Conservation (phyloP, 176 grass and related monocot genomes). For the Oryza glumipatula region DNA sequence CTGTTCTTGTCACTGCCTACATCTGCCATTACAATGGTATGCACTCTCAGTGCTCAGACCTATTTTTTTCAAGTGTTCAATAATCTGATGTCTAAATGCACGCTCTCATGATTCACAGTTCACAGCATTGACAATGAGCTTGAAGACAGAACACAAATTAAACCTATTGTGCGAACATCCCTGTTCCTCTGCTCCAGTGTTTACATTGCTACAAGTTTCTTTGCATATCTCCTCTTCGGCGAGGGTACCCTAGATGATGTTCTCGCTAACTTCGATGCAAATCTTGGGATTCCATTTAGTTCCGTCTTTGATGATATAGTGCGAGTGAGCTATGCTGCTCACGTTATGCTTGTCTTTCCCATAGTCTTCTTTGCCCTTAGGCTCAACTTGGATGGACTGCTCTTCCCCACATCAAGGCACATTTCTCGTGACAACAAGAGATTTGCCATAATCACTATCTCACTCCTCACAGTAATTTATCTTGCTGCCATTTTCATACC, state of each 20-base stretch:
- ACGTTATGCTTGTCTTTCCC: conserved; percentile 91
- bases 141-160: conserved; percentile 62
- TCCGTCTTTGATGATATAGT: conserved; percentile 71
- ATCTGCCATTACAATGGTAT: conserved; percentile 90
- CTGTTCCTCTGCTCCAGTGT: conserved; percentile 70
- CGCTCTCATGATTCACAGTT: conserved; percentile 61
- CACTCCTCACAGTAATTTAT: conserved; percentile 65
- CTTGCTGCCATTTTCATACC: conserved; percentile 72
- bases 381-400: conserved; percentile 80
- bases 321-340: conserved; percentile 71
- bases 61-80: conserved; percentile 19
- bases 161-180: conserved; percentile 64
- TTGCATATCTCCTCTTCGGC: conserved; percentile 89
- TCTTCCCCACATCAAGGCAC: conserved; percentile 71
- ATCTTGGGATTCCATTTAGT: conserved; percentile 72
- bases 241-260: conserved; percentile 79
- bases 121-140: conserved; percentile 91
- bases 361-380: conserved; percentile 77
- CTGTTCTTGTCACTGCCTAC: conserved; percentile 88
- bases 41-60: neutral
- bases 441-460: conserved; percentile 64
- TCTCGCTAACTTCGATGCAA: conserved; percentile 80
- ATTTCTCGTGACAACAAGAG: conserved; percentile 66
- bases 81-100: conserved; percentile 38
- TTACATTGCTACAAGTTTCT: conserved; percentile 85